Evolutionary conservation across 2,329 filamentous ascomycete genomes (phyloP).

Genomic region (Aaosphaeria arxii): DNA sequence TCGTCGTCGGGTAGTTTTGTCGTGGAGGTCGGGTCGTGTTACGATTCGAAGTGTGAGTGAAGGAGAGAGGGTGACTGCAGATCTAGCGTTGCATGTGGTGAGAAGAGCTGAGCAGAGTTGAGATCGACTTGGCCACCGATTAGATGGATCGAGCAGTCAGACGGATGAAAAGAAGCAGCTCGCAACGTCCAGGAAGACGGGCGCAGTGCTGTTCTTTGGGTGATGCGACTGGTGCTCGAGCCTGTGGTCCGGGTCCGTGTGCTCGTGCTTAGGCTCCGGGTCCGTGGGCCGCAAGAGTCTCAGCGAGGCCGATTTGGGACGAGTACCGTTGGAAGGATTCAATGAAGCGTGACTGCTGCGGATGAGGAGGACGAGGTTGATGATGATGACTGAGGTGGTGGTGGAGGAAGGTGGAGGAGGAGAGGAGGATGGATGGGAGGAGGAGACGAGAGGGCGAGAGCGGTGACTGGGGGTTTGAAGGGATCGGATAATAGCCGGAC

Average conservation of each 20-base stretch:
- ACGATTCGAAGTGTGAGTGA: slow-evolving; percentile 2
- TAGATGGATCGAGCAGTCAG: slow-evolving; percentile 12
- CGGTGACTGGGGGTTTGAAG: slow-evolving; percentile 10
- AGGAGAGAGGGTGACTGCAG: slow-evolving; percentile 24
- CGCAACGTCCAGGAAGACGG: slow-evolving; percentile 1
- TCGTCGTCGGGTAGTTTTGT: slow-evolving; percentile 9
- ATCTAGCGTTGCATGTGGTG: slow-evolving; percentile 32
- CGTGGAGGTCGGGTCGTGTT: slow-evolving; percentile 3
- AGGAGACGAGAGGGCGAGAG: slow-evolving; percentile 7
- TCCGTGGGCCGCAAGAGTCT: slow-evolving; percentile 10
- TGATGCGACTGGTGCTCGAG: slow-evolving; percentile 1
- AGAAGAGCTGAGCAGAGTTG: slow-evolving; percentile 9
- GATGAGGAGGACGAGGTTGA: no score
- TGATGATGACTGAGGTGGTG: no score
- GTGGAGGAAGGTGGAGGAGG: background rate
- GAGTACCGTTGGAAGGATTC: slow-evolving; percentile 1
- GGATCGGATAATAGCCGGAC: slow-evolving; percentile 6
- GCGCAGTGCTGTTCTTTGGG: slow-evolving; percentile 2
- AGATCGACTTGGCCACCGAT: slow-evolving; percentile 7
- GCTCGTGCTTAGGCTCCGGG: background rate
- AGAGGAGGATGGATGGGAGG: slow-evolving; percentile 4
- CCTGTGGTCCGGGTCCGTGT: background rate
- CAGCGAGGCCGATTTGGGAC: slow-evolving; percentile 7
- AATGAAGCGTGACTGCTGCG: no score
- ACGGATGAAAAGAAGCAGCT: background rate